A percentile compares a stretch with the other conserved stretches of the same genome.
Evolutionary conservation across 2,329 filamentous ascomycete species (phyloP).

Genomic region (Arthrobotrys conoides): DNA sequence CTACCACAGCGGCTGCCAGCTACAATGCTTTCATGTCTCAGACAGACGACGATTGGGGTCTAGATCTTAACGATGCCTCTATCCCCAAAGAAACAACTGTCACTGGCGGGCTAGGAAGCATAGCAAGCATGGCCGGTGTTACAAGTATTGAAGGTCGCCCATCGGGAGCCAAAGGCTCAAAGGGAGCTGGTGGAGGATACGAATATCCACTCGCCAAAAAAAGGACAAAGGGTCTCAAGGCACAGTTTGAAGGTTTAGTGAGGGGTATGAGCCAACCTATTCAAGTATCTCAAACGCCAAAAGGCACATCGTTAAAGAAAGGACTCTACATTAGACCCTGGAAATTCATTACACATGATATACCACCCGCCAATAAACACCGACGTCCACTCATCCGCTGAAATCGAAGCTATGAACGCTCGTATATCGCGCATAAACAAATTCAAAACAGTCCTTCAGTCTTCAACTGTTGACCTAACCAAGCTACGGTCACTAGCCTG

Average conservation of each 20-base stretch:
- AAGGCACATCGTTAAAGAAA: conserved; percentile 9
- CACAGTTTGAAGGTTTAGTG: conserved; percentile 97
- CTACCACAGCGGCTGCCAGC: conserved; percentile 73
- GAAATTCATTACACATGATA: conserved; percentile 94
- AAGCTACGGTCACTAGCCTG: conserved; percentile 89
- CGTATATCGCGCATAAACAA: conserved; percentile 96
- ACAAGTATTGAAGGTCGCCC: conserved; percentile 59
- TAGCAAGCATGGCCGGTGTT: conserved; percentile 58
- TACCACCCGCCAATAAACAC: conserved; percentile 82
- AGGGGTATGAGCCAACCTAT: conserved; percentile 70
- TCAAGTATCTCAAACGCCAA: not conserved
- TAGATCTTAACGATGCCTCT: conserved; percentile 76
- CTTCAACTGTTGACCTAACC: conserved; percentile 86
- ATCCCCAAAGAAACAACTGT: conserved; percentile 38
- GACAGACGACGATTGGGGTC: conserved; percentile 85
- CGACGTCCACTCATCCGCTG: conserved; percentile 74
- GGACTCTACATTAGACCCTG: conserved; percentile 74
- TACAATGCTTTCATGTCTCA: conserved; percentile 87
- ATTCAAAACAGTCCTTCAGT: conserved; percentile 95
- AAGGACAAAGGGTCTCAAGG: conserved; percentile 88
- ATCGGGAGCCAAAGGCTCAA: conserved; percentile 42
- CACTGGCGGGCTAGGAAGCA: conserved; percentile 53
- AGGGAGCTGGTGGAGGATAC: conserved; percentile 47
- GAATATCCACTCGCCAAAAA: conserved; percentile 63
- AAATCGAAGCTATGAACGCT: conserved; percentile 86